A percentile compares a stretch with the other conserved stretches of the same genome.
These are phyloP conservation scores for Macrolepiota albuminosa DNA, from an alignment of 768 basidiomycete genomes.

Conservation along the genomic window DNA sequence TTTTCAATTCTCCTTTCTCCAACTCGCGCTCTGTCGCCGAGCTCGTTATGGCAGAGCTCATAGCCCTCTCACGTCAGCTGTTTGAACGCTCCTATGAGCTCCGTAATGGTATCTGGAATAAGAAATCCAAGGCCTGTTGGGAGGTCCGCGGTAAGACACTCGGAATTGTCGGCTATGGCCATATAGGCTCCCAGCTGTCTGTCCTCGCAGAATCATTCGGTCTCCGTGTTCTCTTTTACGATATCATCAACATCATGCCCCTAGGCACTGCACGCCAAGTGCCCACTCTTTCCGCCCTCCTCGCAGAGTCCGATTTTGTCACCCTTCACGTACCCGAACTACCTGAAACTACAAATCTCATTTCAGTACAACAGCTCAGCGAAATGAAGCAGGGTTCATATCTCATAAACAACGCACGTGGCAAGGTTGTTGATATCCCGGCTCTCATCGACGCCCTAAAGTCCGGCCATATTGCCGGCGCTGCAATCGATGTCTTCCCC, in stretches of 20 bases:
- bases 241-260: slow-evolving; percentile 96
- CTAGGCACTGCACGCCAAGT: slow-evolving; percentile 91
- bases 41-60: slow-evolving; percentile 90
- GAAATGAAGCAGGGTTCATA: slow-evolving; percentile 95
- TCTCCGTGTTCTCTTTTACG: slow-evolving; percentile 93
- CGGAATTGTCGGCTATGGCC: slow-evolving; percentile 97
- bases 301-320: slow-evolving; percentile 85
- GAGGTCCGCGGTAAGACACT: slow-evolving; percentile 97
- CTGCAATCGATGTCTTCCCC: slow-evolving; percentile 92
- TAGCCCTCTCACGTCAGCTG: slow-evolving; percentile 92
- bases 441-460: slow-evolving; percentile 78
- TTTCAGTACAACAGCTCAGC: slow-evolving; percentile 68
- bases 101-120: slow-evolving; percentile 93
- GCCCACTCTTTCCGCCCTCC: slow-evolving; percentile 69
- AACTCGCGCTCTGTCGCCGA: slow-evolving; percentile 99
- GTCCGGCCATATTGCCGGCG: slow-evolving; percentile 85
- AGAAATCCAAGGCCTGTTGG: slow-evolving; percentile 98
- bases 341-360: slow-evolving; percentile 94
- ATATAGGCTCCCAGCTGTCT: slow-evolving; percentile 95
- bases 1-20: slow-evolving; percentile 99
- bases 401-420: slow-evolving; percentile 97
- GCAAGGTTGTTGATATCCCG: slow-evolving; percentile 92
- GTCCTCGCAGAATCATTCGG: slow-evolving; percentile 96
- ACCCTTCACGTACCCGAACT: slow-evolving; percentile 96
- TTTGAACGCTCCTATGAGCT: slow-evolving; percentile 87